Conservation (phyloP, 1,284 basidiomycete genomes). For the Trichosporon sp. region DNA sequence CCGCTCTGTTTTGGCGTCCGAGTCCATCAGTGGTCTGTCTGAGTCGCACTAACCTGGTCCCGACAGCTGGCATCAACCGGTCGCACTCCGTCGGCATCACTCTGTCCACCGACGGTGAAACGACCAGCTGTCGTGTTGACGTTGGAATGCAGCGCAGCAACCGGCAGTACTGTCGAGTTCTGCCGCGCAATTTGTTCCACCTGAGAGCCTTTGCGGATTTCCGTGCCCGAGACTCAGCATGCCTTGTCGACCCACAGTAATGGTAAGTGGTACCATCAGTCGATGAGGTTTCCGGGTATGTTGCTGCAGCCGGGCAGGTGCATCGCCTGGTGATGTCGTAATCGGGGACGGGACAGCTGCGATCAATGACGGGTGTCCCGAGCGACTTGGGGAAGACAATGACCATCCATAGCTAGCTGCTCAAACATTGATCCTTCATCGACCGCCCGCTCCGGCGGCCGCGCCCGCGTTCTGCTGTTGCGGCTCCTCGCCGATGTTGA, state of each 20-base stretch:
- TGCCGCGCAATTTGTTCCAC: not conserved
- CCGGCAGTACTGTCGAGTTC: not conserved
- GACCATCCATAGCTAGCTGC: not conserved
- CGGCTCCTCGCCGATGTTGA: conserved; percentile 31
- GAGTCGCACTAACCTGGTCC: no score
- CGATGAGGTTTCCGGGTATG: not conserved
- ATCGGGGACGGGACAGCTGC: not conserved
- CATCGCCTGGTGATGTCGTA: no score
- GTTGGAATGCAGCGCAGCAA: not conserved
- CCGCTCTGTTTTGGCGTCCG: no score
- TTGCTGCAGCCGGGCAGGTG: not conserved
- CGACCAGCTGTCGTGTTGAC: not conserved
- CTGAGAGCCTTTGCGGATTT: no score
- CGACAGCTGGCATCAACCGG: no score
- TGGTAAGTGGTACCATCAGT: not conserved
- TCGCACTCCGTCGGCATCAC: not conserved
- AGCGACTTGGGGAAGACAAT: not conserved
- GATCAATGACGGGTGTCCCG: not conserved
- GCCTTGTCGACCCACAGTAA: not conserved
- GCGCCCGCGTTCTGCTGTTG: not conserved
- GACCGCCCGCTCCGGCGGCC: not conserved
- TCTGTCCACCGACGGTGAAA: not conserved
- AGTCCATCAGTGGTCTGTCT: not conserved
- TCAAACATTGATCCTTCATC: not conserved
- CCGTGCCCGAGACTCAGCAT: not conserved